Evolutionary conservation across 768 basidiomycete genomes (phyloP).

Genomic region (Russula sp.): DNA sequence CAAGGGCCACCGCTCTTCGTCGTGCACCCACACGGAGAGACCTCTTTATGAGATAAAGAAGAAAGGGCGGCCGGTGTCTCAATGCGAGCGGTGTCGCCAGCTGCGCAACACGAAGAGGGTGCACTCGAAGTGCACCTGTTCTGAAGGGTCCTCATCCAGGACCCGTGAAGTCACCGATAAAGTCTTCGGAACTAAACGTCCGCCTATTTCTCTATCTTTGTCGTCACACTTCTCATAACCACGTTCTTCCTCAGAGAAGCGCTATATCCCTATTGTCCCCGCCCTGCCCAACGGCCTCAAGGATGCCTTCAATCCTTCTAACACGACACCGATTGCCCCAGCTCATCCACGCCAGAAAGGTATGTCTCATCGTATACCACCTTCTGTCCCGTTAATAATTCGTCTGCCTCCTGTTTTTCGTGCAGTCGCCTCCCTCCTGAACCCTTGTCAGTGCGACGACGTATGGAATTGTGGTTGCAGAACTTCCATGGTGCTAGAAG

Average conservation of each 20-base stretch:
- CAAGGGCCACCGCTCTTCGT: slow-evolving; percentile 26
- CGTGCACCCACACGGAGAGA: slow-evolving; percentile 24
- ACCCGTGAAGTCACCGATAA: slow-evolving; percentile 17
- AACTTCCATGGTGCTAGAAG: not conserved
- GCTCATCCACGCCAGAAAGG: slow-evolving; percentile 24
- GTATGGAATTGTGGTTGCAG: slow-evolving; percentile 19
- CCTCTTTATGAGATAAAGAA: slow-evolving; percentile 25
- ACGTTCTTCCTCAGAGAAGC: slow-evolving; percentile 18
- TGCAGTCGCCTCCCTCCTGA: slow-evolving; percentile 21
- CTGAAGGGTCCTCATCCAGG: slow-evolving; percentile 9
- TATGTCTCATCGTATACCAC: not conserved
- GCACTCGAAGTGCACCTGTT: slow-evolving; percentile 25
- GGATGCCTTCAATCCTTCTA: slow-evolving; percentile 14
- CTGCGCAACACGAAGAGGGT: slow-evolving; percentile 22
- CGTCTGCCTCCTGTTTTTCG: not conserved
- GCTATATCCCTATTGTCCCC: slow-evolving; percentile 25
- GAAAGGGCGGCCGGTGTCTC: slow-evolving; percentile 25
- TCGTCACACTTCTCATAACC: not conserved
- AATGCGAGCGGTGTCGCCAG: slow-evolving; percentile 25
- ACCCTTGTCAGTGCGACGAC: slow-evolving; percentile 23
- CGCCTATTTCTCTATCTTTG: not conserved
- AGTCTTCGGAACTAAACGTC: slow-evolving; percentile 25
- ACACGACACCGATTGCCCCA: slow-evolving; percentile 2
- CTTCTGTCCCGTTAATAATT: not conserved
- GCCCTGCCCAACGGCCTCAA: slow-evolving; percentile 24